Evolutionary conservation across 768 basidiomycete species (phyloP).

Genomic region (Pisolithus albus): DNA sequence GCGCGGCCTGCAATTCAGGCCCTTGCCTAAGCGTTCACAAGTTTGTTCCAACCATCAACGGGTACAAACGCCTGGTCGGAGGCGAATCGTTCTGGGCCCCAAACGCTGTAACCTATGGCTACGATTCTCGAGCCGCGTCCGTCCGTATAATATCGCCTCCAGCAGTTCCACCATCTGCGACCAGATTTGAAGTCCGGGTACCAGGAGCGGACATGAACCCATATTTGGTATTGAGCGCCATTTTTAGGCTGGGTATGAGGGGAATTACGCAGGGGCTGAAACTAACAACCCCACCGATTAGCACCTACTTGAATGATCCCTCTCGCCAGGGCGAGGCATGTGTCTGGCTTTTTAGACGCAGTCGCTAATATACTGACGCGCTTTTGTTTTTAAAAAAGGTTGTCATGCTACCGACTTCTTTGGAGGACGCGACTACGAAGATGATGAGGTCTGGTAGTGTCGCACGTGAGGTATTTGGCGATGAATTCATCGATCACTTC

Average conservation of each 20-base stretch:
- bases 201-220: constrained; percentile 98
- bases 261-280: constrained; percentile 76
- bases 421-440: constrained; percentile 70
- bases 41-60: constrained; percentile 89
- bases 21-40: constrained; percentile 20
- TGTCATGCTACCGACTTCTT: constrained; percentile 67
- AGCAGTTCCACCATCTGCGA: constrained; percentile 70
- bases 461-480: constrained; percentile 82
- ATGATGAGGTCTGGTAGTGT: constrained; percentile 78
- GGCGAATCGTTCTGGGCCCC: constrained; percentile 95
- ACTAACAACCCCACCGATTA: constrained; percentile 67
- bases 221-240: constrained; percentile 80
- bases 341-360: constrained; percentile 22
- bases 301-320: constrained; percentile 20
- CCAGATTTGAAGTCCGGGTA: constrained; percentile 88
- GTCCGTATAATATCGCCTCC: constrained; percentile 92
- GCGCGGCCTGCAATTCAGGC: background rate
- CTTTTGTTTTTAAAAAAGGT: constrained; percentile 36
- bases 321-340: constrained; percentile 55
- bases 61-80: constrained; percentile 93
- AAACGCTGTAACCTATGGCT: constrained; percentile 89
- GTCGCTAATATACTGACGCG: background rate
- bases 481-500: constrained; percentile 90
- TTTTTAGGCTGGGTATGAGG: constrained; percentile 80
- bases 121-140: constrained; percentile 89